Evolutionary conservation across 169 alveolate species (phyloP), one percentile per base, ranked within the genome.

Genomic region (Cryptosporidium ubiquitum): DNA sequence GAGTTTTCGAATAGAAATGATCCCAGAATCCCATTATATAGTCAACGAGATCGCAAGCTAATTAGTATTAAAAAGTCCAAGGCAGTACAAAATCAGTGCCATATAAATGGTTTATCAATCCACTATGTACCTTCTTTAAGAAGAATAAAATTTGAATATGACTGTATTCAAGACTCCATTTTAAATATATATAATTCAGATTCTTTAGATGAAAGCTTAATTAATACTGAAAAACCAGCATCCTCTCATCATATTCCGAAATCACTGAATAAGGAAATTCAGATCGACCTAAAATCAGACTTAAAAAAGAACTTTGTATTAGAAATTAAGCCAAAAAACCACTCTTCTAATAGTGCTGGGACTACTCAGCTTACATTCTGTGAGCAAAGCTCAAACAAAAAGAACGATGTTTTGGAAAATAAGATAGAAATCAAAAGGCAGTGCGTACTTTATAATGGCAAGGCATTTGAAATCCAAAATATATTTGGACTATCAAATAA

Each of bases 391-490:
- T 0, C 16, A 35, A 40, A 18, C 7, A 20, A 73, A 55, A 16
- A 3, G 2, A 23, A 33, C 29, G 20, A 35, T 29, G 23, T 12
- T 33, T 29, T 35, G 40, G 23, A 23, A n/a, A 49, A 31, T 26
- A 29, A 57, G 55, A 47, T 79, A 23, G 68, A 42, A 39, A 44
- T 79, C 23, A 79, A 31, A 12, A 79, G 89, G 33, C 89, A 79
- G 14, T 79, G 89, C 29, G 89, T 79, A n/a, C 55, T 61, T 26
- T 79, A 79, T 44, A 79, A 79, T 40, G 89, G 89, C 3, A 79
- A 61, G 18, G 75, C 75, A 12, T 79, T 79, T 64, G 89, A 79
- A 10, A 47, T 79, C 5, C 74, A 58, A 61, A 64, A 79, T 58
- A 51, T 79, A 5, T 79, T 58, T 26, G 89, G 89, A 23, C 37